Percentiles rank a stretch among this genome's conserved stretches.
These are phyloP conservation scores for Ceratocystis harringtonii DNA, from an alignment of 2,329 filamentous ascomycete genomes.

Conservation along the genomic window DNA sequence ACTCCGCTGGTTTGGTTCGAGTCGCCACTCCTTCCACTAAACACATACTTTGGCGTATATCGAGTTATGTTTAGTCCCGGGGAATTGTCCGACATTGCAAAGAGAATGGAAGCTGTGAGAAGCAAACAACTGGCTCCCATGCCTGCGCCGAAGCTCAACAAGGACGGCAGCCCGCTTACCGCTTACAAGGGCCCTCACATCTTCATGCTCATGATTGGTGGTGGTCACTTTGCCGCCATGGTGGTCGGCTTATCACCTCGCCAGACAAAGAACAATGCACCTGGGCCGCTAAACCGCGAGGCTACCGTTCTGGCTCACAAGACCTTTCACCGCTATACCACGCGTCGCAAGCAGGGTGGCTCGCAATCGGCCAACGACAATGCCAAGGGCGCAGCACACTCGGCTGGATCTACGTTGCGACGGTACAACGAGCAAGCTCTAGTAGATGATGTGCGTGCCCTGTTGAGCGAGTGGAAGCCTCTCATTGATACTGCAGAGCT, in stretches of 20 bases:
- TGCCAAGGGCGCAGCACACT: conserved; percentile 86
- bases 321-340: conserved; percentile 95
- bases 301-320: conserved; percentile 87
- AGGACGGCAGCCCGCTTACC: conserved; percentile 41
- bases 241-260: conserved; percentile 77
- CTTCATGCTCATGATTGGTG: conserved; percentile 97
- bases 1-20: conserved; percentile 73
- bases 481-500: conserved; percentile 74
- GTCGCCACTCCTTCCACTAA: conserved; percentile 57
- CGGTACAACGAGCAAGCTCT: conserved; percentile 89
- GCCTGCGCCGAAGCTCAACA: conserved; percentile 36
- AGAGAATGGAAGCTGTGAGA: conserved; percentile 52
- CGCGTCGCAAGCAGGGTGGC: conserved; percentile 87
- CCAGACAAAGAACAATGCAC: conserved; percentile 47
- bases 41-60: conserved; percentile 75
- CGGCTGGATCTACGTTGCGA: conserved; percentile 75
- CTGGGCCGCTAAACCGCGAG: conserved; percentile 63
- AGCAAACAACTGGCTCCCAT: conserved; percentile 62
- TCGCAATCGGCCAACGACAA: conserved; percentile 88
- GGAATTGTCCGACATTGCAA: conserved; percentile 49
- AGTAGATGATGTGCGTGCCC: conserved; percentile 67
- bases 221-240: conserved; percentile 96
- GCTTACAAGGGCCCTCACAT: conserved; percentile 63
- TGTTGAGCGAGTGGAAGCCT: conserved; percentile 71
- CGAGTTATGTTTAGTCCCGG: conserved; percentile 59